A percentile compares a stretch with the other conserved stretches of the same genome.
phyloP scores from a whole-genome alignment of 2,329 filamentous ascomycete species.

The Stenocarpella maydis region DNA sequence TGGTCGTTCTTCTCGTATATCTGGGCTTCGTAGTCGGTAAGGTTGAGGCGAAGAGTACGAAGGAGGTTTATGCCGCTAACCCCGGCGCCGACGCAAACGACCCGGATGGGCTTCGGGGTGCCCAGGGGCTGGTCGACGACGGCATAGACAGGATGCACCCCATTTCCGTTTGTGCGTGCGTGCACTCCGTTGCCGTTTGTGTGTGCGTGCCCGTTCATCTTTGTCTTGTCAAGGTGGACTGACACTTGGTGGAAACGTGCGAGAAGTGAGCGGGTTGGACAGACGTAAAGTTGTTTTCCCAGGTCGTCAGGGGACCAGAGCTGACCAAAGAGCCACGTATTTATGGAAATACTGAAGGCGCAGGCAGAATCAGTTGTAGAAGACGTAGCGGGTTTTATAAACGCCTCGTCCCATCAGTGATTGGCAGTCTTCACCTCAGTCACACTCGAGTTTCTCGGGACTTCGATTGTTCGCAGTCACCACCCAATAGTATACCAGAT shows the following conservation, averaged over 20 bases:
- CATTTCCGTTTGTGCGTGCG: conserved; percentile 34
- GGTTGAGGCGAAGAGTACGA: conserved; percentile 53
- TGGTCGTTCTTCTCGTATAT: conserved; percentile 65
- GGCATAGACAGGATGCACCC: conserved; percentile 42
- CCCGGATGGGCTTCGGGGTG: conserved; percentile 50
- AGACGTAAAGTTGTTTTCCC: background rate
- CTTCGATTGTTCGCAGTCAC: background rate
- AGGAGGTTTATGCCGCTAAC: conserved; percentile 55
- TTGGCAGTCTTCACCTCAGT: conserved; percentile 11
- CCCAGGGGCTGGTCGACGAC: conserved; percentile 50
- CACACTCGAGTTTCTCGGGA: background rate
- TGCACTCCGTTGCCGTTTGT: conserved; percentile 19
- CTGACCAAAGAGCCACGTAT: conserved; percentile 9
- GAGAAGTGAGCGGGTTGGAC: background rate
- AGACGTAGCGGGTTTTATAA: conserved; percentile 1
- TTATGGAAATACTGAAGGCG: conserved; percentile 2
- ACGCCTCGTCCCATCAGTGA: background rate
- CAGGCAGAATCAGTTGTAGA: background rate
- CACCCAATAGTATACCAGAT: conserved; percentile 3
- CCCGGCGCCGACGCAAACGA: conserved; percentile 55
- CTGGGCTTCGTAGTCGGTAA: conserved; percentile 54
- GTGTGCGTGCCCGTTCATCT: conserved; percentile 26
- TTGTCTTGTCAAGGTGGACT: background rate
- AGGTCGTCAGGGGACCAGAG: background rate
- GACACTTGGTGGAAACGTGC: background rate